These are phyloP conservation scores for Sordaria brevicollis DNA, from an alignment of 495 filamentous ascomycete species.

Conservation along the genomic window DNA sequence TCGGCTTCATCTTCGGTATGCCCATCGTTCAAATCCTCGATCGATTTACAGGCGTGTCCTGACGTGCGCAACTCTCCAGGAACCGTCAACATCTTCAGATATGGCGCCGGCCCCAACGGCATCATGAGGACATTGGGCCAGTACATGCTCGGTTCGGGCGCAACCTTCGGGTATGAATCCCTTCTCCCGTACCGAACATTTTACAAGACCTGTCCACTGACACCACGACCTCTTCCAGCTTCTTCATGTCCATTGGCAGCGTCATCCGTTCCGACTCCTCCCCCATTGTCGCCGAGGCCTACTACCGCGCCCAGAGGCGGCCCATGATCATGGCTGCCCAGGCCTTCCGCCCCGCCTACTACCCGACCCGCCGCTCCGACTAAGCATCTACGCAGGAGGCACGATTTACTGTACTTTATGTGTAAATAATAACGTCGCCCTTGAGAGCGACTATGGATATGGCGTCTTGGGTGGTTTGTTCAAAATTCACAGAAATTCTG, in stretches of 20 bases:
- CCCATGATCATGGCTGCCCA: constrained; percentile 53
- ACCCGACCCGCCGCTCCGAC: constrained; percentile 4
- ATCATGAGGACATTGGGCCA: constrained; percentile 88
- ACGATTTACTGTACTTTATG: neutral
- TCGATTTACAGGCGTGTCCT: neutral
- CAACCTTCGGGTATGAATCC: constrained; percentile 77
- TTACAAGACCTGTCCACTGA: neutral
- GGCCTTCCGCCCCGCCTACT: constrained; percentile 25
- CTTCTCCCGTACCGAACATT: neutral
- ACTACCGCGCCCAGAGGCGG: constrained; percentile 45
- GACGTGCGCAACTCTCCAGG: constrained; percentile 41
- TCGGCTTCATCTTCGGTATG: constrained; percentile 94
- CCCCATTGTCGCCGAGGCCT: constrained; percentile 50
- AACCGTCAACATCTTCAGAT: constrained; percentile 86
- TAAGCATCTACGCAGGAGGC: neutral
- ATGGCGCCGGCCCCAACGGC: constrained; percentile 85
- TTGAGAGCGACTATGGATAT: neutral
- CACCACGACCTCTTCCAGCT: constrained; percentile 40
- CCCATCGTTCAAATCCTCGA: neutral
- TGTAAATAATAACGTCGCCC: neutral
- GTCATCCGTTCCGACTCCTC: constrained; percentile 81
- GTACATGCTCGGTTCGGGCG: constrained; percentile 95
- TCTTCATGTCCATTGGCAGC: constrained; percentile 98
- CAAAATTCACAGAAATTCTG: neutral
- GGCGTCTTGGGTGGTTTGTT: neutral